These are phyloP conservation scores for Diplodia sapinea DNA, from an alignment of 2,329 filamentous ascomycete genomes.

Conservation along the genomic window DNA sequence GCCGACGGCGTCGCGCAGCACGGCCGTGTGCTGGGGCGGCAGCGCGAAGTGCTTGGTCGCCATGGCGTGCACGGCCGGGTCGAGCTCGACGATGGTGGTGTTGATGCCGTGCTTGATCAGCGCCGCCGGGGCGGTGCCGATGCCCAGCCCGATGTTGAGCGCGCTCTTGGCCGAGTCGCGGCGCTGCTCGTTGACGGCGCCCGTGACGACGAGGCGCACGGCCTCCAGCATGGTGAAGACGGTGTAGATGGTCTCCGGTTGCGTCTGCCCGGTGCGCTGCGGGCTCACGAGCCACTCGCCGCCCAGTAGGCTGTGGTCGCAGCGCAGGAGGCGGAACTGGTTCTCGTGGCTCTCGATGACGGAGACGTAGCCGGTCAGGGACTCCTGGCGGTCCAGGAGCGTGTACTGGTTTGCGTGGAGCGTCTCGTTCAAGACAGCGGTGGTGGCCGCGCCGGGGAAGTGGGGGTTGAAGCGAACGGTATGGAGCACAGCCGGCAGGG, in stretches of 20 bases:
- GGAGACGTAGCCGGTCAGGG: slow-evolving; percentile 88
- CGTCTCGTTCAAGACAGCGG: slow-evolving; percentile 67
- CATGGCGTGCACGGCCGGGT: slow-evolving; percentile 85
- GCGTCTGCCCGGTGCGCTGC: slow-evolving; percentile 52
- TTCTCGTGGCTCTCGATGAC: slow-evolving; percentile 77
- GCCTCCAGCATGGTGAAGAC: slow-evolving; percentile 97
- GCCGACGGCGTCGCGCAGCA: slow-evolving; percentile 80
- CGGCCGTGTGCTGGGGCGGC: slow-evolving; percentile 75
- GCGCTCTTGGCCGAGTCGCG: slow-evolving; percentile 74
- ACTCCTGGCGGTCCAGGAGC: slow-evolving; percentile 82
- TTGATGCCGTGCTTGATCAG: slow-evolving; percentile 86
- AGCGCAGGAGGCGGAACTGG: slow-evolving; percentile 82
- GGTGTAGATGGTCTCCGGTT: slow-evolving; percentile 88
- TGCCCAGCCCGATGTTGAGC: slow-evolving; percentile 87
- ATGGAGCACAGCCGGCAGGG: slow-evolving; percentile 75
- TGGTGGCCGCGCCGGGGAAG: slow-evolving; percentile 65
- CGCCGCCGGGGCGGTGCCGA: slow-evolving; percentile 88
- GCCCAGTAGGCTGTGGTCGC: slow-evolving; percentile 91
- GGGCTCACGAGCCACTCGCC: slow-evolving; percentile 80
- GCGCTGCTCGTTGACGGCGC: slow-evolving; percentile 41
- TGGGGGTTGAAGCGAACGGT: slow-evolving; percentile 77
- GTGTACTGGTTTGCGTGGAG: slow-evolving; percentile 71
- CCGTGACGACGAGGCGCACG: slow-evolving; percentile 75
- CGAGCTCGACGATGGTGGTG: slow-evolving; percentile 94
- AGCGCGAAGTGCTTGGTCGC: slow-evolving; percentile 83